Base-by-base conservation (phyloP, 306 rosid genomes). In the Myrica gale region DNA sequence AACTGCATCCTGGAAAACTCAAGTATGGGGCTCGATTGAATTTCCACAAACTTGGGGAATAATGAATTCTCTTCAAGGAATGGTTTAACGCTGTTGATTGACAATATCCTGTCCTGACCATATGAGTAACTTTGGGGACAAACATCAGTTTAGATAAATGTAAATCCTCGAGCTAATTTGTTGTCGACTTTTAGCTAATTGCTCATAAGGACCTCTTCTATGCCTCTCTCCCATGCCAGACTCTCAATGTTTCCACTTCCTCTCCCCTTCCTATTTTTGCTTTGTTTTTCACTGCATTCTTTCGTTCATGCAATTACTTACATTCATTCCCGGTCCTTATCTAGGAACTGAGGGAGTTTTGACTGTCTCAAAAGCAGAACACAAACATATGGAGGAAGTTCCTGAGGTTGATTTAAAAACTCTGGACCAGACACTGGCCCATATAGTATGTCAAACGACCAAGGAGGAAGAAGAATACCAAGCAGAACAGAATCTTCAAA, bases 391-490 rank as follows among this genome's bases (percentile, higher is more conserved):
- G 55, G 74, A 73, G 52, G 81, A 85, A 73, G 86, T 71, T 71
- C 55, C 81, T 65, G 87, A 84, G 74, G 83, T 5, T 45, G 58
- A 80, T 61, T 61, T 85, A 50, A 71, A 46, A 19, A 47, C 57
- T 82, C 80, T 84, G 58, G 88, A 91, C 87, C 88, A 84, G 23
- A 84, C 43, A 85, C 86, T 88, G 55, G 80, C 66, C 58, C 79
- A 75, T 71, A 77, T 80, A 62, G 46, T 76, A 63, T 81, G 85
- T 80, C 85, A 88, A 80, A 78, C 79, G 80, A 58, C 83, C 80
- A 68, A 73, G 74, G 89, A 37, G 79, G 90, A 91, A 39, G 87
- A 84, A 68, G 92, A 87, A 62, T 85, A 70, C 78, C 83, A 70
- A 63, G 76, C 84, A 69, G 84, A 85, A 63, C 84, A 84, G 77